Evolutionary conservation across 2,329 filamentous ascomycete genomes (phyloP), one percentile per base, ranked within the genome.

Genomic region (Metarhizium robertsii): DNA sequence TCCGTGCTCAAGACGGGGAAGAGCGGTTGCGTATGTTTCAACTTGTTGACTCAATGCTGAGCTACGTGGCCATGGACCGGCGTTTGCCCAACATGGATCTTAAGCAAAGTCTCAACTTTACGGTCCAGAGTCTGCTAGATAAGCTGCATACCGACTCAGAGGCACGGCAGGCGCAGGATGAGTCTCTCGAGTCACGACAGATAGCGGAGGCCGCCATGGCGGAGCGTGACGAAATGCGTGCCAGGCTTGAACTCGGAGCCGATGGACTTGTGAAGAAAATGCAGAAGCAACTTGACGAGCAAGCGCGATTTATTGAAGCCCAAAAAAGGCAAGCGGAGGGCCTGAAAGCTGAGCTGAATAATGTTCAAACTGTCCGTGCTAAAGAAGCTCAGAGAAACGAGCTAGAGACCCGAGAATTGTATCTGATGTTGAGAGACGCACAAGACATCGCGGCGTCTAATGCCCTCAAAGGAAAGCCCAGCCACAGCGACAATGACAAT

Each of bases 11-110:
- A 61, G 90, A 95, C 64, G 87, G 88, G 51, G 94, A 97, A 67
- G 94, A 99, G 71, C 85, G 91, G 14, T 74, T 96, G 59, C 86
- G 90, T 51, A 94, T 96, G 87, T 99, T 97, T 73, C 94, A 97
- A 75, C 83, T 99, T 32, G 92, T 97, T 32, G 94, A 99, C 72
- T 87, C 90, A n/a, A 97, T 97, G 91, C 84, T 99, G 61, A 96
- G 91, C 71, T 97, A 97, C 71, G 92, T 99, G 59, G 92, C 92
- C 64, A 99, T 99, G 92, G 94, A 99, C 71, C 84, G 94, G 66
- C 83, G 94, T 60, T 73, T 97, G 61, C 94, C 94, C 43, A 92
- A 99, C 71, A 92, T 97, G 85, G 94, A 99, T 69, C 81, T 99
- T 57, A 96, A 96, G 75, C 92, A 97, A 71, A 95, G 91, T 67